Base-by-base conservation (phyloP, 2,329 filamentous ascomycete species). In the Mariannaea sp. region DNA sequence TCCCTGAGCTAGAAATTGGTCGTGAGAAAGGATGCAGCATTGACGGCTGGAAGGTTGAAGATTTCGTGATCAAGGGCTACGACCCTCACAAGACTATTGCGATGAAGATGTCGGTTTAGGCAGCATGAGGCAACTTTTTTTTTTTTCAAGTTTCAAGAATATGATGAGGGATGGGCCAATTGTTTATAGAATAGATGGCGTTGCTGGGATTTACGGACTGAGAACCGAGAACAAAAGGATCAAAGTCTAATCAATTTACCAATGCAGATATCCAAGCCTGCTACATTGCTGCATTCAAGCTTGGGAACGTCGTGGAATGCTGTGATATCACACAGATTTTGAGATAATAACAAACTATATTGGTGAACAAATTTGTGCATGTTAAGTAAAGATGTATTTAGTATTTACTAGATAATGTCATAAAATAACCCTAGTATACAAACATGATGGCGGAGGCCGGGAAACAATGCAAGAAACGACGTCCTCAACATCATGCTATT, bases 31-130 rank as follows among this genome's bases (percentile, higher is more conserved):
- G 85, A 1, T 87, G 88, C 1, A 88, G 83, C 60, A 91, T 97
- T 65, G 94, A 99, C 70, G 91, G 90, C 1, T 97, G 94, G 92
- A 86, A 84, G 70, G 78, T 85, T 1, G 91, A 95, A 60, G 92
- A 99, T 56, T 93, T 99, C 70, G 85, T 88, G 53, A 83, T 99
- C 5, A 80, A 89, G 66, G 92, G 88, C 1, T 99, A 99, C 71
- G 84, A 92, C 43, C 93, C 94, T 51, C 91, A 97, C 72, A 93
- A 92, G 77, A 82, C 82, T 5, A 96, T 99, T 75, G 83, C 89
- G 38, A 99, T 99, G 94, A 97, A 97, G 78, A 99, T 99, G 94
- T 95, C 90, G 68, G 93, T 97, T 47, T 65, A 33, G 58, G 29
- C 17, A 14, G 19, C 16, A 27, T 24, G 13, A 43, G n/a, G n/a